Base-by-base conservation (phyloP, 371 early-diverging fungal genomes). In the Mucor mucedo region DNA sequence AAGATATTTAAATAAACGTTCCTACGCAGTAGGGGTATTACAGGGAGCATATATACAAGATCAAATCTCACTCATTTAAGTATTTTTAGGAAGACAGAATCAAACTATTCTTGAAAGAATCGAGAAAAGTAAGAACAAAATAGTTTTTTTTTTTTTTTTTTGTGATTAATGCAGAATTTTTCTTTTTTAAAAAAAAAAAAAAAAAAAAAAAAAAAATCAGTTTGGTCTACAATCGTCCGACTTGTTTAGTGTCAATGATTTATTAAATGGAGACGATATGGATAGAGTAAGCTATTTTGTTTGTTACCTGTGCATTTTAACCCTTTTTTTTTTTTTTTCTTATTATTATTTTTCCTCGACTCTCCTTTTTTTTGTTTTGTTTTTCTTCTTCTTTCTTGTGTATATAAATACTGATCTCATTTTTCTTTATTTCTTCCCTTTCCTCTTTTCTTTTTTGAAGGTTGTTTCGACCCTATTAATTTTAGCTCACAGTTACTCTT, bases 231-330 rank as follows among this genome's bases (percentile, higher is more conserved):
- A 66, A 53, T 38, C 58, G 27, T 52, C 57, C 21, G 71, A 72
- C 28, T 50, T 78, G 29, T 78, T 78, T 38, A 47, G 58, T 56
- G 44, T 65, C 5, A 58, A 65, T 52, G 73, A 78, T 55, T 49
- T 78, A 56, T 49, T 72, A 16, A 45, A 75, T 42, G 73, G 70
- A 54, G 59, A 68, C 27, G 58, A 75, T 57, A 70, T 74, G 68
- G 45, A 66, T 53, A 52, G 63, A 53, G 77, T 74, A 77, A 60
- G 66, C 54, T 14, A 38, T 41, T 50, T 16, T 44, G 28, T 49
- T 52, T 63, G 39, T 32, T 42, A 56, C 28, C 16, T 38, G 27
- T n/a, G 44, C 16, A 50, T 50, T 50, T 30, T 50, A 50, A 47
- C 47, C 47, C 47, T 47, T 21, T 30, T 64, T 28, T 47, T 66